Percentiles rank a stretch among this genome's conserved stretches.
Evolutionary conservation across 106 monocot genomes (phyloP).

Genomic region (Triglochin maritima): DNA sequence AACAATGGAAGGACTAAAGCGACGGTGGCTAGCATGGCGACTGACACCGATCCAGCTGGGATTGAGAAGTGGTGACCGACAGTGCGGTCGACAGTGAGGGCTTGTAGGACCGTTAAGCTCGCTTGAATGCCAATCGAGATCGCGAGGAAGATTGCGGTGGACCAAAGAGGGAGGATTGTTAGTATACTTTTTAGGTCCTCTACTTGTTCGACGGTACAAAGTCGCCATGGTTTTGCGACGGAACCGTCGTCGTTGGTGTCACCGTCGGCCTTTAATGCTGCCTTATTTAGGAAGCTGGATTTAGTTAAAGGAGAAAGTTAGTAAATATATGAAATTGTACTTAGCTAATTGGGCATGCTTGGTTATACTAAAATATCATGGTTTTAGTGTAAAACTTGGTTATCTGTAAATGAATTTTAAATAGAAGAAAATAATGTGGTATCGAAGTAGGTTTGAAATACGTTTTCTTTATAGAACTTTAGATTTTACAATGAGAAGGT

Average conservation of each 20-base stretch:
- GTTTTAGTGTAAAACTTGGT: too few relatives aligned
- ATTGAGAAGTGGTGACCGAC: conserved; percentile 42
- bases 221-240: conserved; percentile 30
- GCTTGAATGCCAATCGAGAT: conserved; percentile 34
- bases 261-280: conserved; percentile 29
- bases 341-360: too few relatives aligned
- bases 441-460: too few relatives aligned
- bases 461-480: too few relatives aligned
- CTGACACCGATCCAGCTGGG: conserved; percentile 43
- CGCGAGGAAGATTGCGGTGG: conserved; percentile 38
- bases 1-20: conserved; percentile 26
- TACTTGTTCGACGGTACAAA: conserved; percentile 47
- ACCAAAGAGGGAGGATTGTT: conserved; percentile 49
- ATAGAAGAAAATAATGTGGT: too few relatives aligned
- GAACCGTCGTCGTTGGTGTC: conserved; percentile 19
- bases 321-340: neutral
- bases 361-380: too few relatives aligned
- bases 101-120: conserved; percentile 48
- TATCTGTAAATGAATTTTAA: too few relatives aligned
- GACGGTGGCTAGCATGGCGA: conserved; percentile 15
- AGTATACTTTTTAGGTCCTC: conserved; percentile 54
- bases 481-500: too few relatives aligned
- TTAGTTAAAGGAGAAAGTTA: neutral
- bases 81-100: conserved; percentile 59
- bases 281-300: conserved; percentile 39